Evolutionary conservation across 2,329 filamentous ascomycete species (phyloP).

Genomic region (Zasmidium citrigriseum): DNA sequence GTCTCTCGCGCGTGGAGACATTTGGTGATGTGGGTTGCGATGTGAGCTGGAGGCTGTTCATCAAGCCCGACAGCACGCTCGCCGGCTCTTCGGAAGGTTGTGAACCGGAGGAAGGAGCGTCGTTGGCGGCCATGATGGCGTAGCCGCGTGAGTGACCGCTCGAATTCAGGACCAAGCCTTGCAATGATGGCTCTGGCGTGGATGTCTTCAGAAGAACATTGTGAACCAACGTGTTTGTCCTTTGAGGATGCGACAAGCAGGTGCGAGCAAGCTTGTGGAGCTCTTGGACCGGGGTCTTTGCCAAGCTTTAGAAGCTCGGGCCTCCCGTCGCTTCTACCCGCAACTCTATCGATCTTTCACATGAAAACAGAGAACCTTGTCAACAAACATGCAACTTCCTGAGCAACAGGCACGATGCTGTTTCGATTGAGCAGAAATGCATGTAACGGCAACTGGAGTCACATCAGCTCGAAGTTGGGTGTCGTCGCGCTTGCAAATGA

Average conservation of each 20-base stretch:
- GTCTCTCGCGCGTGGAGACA: constrained; percentile 6
- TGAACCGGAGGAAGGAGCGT: too few species aligned
- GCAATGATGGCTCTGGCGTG: too few species aligned
- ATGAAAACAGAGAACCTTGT: neutral
- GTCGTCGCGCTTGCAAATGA: neutral
- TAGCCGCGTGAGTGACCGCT: too few species aligned
- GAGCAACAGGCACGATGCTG: too few species aligned
- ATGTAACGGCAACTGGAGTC: neutral
- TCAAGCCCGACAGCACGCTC: neutral
- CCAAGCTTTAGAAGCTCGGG: neutral
- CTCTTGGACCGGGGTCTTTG: neutral
- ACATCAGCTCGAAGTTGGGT: neutral
- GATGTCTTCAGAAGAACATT: too few species aligned
- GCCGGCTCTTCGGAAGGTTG: neutral
- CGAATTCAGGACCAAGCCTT: too few species aligned
- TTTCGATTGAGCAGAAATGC: neutral
- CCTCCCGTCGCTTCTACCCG: too few species aligned
- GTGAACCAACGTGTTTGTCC: neutral
- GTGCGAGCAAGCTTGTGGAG: neutral
- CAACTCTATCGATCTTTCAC: neutral
- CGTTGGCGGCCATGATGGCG: too few species aligned
- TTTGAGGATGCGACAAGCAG: neutral
- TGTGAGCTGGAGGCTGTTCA: neutral
- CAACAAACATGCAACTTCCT: neutral
- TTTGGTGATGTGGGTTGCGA: neutral